phyloP scores from a whole-genome alignment of 306 rosid genomes.

The Mimosa pudica region DNA sequence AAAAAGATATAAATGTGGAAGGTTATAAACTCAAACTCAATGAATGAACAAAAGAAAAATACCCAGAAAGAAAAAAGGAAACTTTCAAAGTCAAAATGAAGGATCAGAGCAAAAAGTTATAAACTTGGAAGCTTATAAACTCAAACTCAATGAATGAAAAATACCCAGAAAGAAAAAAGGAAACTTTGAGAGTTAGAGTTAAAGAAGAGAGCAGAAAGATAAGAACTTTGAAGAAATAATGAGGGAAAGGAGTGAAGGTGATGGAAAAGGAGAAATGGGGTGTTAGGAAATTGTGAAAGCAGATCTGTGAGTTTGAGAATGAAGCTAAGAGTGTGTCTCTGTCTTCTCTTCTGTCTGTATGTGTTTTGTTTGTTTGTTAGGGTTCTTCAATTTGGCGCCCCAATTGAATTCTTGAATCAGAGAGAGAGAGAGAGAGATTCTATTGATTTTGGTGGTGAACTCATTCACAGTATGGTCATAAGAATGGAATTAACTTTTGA shows the following conservation, averaged over 20 bases:
- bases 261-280: slow-evolving; percentile 6
- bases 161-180: no score
- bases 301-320: slow-evolving; percentile 40
- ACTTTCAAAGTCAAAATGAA: slow-evolving; percentile 1
- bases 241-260: slow-evolving; percentile 3
- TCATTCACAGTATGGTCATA: not conserved
- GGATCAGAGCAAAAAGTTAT: not conserved
- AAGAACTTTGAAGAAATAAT: not conserved
- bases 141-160: no score
- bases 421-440: not conserved
- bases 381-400: slow-evolving; percentile 43
- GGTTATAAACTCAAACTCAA: no score
- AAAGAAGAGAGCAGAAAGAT: not conserved
- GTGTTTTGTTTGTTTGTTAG: slow-evolving; percentile 21
- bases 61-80: no score
- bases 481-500: not conserved
- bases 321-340: not conserved
- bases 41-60: not conserved
- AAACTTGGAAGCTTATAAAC: not conserved
- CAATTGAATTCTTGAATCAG: slow-evolving; percentile 34
- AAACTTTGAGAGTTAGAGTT: no score
- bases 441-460: not conserved
- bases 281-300: slow-evolving; percentile 18
- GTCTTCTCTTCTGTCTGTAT: not conserved
- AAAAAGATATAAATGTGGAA: no score